Base-by-base conservation (phyloP, 768 basidiomycete species). In the Clavulina sp. region DNA sequence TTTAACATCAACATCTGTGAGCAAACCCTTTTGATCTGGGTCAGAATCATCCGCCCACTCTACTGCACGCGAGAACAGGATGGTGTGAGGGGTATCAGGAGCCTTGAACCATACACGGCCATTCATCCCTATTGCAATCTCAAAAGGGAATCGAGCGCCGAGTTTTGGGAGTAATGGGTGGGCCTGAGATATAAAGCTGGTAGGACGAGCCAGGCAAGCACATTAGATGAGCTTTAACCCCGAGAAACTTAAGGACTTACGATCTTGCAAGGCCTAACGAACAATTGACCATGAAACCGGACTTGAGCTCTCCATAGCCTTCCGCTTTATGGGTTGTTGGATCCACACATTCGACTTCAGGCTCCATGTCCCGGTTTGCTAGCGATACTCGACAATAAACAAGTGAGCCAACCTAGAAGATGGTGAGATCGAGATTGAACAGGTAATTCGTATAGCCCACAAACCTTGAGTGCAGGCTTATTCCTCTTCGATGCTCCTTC, bases 321-420 rank as follows among this genome's bases (percentile, higher is more conserved):
- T 87, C 86, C 1, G 89, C 69, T 65, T 95, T 97, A 56, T 78
- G 80, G 24, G 86, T 88, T 58, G 89, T 83, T 1, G 88, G 85
- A 60, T 96, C 87, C 59, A 95, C 87, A 63, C 95, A 99, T 62
- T 95, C 89, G 5, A 99, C 69, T 61, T 99, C 95, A 1, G 95
- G 92, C 51, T 99, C 95, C 85, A 96, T 92, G 63, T 97, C 92
- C 60, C 89, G 85, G 61, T 92, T 88, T 4, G 95, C 91, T 21
- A 93, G 69, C 13, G 89, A 89, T 29, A 99, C 81, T 24, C 92
- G 77, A 0, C 89, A 89, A 63, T 93, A 97, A 1, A 99, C 75
- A 30, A 96, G 66, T 3, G 82, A 77, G 28, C 93, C 93, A 43
- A 96, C 80, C 93, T 96, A 57, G 9, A 13, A 52, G 18, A 9